Percentiles rank a stretch among this genome's conserved stretches.
Conservation (phyloP, 108 stramenopile genomes). For the Licmophora abbreviata region DNA sequence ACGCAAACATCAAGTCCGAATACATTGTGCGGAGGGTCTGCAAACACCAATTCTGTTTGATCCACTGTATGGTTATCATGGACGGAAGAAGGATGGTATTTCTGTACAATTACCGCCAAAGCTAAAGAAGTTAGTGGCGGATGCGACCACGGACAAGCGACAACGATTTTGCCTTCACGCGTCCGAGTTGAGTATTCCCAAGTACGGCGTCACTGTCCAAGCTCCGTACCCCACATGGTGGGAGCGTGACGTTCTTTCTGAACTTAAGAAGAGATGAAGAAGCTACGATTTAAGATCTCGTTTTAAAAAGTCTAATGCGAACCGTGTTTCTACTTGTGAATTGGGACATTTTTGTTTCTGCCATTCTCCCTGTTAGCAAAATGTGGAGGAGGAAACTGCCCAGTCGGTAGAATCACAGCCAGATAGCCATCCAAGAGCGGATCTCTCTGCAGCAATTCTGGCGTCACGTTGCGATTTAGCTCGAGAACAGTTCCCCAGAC, state of each 20-base stretch:
- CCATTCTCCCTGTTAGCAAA: too few species aligned
- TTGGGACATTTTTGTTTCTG: too few species aligned
- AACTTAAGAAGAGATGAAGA: conserved; percentile 4
- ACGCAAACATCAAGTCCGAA: conserved; percentile 75
- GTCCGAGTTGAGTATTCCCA: conserved; percentile 26
- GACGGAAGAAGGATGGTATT: neutral
- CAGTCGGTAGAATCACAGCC: conserved; percentile 58
- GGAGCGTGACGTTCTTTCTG: conserved; percentile 5
- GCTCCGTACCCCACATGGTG: conserved; percentile 54
- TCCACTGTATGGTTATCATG: neutral
- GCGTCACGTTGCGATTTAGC: conserved; percentile 31
- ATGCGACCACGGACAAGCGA: conserved; percentile 1
- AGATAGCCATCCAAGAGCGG: conserved; percentile 70
- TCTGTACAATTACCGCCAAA: neutral
- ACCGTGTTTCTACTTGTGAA: too few species aligned
- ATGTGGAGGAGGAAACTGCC: conserved; percentile 33
- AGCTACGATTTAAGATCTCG: too few species aligned
- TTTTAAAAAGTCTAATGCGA: too few species aligned
- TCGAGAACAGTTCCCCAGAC: conserved; percentile 67
- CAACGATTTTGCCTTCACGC: conserved; percentile 61
- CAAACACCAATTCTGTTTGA: conserved; percentile 43
- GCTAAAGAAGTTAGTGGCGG: neutral
- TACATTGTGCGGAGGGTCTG: conserved; percentile 52
- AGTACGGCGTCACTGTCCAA: conserved; percentile 27
- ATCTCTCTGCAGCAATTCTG: conserved; percentile 27